Conservation (phyloP, 306 rosid genomes). For the Vicia faba region DNA sequence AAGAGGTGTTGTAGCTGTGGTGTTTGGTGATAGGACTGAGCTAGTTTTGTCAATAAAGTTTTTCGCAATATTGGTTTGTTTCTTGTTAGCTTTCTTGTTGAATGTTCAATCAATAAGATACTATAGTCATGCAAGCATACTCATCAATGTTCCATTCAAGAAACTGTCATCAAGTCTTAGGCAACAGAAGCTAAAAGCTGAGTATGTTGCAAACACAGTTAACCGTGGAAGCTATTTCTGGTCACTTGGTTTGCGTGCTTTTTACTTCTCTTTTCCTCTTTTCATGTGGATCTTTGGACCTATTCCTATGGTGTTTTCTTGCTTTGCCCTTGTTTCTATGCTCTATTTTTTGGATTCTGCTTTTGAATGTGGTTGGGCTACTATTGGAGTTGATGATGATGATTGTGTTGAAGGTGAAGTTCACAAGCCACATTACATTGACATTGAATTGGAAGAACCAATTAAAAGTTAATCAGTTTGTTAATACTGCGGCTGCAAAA, state of each 20-base stretch:
- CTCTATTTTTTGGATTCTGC: conserved; percentile 73
- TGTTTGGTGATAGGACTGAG: conserved; percentile 54
- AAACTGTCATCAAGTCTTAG: conserved; percentile 41
- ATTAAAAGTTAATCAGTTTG: not conserved
- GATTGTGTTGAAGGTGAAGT: not conserved
- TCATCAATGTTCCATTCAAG: conserved; percentile 78
- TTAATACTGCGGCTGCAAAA: not conserved
- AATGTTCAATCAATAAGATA: conserved; percentile 88
- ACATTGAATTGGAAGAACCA: conserved; percentile 46
- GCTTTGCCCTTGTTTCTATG: conserved; percentile 52
- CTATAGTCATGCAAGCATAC: conserved; percentile 82
- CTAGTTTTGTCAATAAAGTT: conserved; percentile 57
- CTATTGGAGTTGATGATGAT: conserved; percentile 29
- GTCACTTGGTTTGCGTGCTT: conserved; percentile 84
- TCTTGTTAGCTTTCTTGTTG: conserved; percentile 65
- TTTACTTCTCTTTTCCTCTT: conserved; percentile 84
- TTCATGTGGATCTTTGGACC: conserved; percentile 92
- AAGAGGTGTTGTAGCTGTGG: conserved; percentile 18
- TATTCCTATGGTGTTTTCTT: conserved; percentile 67
- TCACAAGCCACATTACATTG: conserved; percentile 23
- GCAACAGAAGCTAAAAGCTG: conserved; percentile 50
- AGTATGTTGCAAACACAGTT: conserved; percentile 69
- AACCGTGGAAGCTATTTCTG: conserved; percentile 83
- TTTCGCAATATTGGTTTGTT: conserved; percentile 74
- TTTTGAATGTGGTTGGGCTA: conserved; percentile 50